Evolutionary conservation across 164 flowering plant species (phyloP).

Genomic region (Euptelea pleiosperma): DNA sequence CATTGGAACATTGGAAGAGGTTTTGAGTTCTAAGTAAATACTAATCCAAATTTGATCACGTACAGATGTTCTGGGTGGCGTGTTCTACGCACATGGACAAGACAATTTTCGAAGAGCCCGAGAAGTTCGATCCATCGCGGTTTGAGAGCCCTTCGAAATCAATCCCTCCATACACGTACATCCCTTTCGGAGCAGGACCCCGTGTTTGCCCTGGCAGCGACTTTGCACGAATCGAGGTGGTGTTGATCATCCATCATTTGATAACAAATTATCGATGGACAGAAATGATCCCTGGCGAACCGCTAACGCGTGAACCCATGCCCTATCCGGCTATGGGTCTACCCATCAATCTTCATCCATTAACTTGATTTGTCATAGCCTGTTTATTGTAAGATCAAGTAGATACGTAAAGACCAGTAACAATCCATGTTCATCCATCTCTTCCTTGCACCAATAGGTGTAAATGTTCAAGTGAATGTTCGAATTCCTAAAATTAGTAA

Average conservation of each 20-base stretch:
- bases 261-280: conserved; percentile 18
- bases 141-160: conserved; percentile 20
- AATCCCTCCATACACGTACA: conserved; percentile 26
- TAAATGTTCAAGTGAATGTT: too few relatives aligned
- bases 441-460: too few relatives aligned
- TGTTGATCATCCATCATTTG: conserved; percentile 21
- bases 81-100: conserved; percentile 25
- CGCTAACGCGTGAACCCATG: conserved; percentile 16
- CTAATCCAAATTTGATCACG: too few relatives aligned
- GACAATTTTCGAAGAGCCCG: conserved; percentile 22
- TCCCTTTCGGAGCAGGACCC: conserved; percentile 35
- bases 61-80: conserved; percentile 26
- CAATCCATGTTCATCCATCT: too few relatives aligned
- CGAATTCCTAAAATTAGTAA: too few relatives aligned
- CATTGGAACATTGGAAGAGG: too few relatives aligned
- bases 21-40: too few relatives aligned
- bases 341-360: conserved; percentile 24
- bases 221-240: conserved; percentile 24
- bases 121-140: conserved; percentile 32
- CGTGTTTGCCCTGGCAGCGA: conserved; percentile 27
- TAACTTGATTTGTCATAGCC: too few relatives aligned
- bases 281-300: conserved; percentile 17
- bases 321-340: conserved; percentile 29
- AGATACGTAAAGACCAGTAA: too few relatives aligned
- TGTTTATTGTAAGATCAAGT: too few relatives aligned